Base-by-base conservation (phyloP, 768 basidiomycete species). In the Lactarius indigo region DNA sequence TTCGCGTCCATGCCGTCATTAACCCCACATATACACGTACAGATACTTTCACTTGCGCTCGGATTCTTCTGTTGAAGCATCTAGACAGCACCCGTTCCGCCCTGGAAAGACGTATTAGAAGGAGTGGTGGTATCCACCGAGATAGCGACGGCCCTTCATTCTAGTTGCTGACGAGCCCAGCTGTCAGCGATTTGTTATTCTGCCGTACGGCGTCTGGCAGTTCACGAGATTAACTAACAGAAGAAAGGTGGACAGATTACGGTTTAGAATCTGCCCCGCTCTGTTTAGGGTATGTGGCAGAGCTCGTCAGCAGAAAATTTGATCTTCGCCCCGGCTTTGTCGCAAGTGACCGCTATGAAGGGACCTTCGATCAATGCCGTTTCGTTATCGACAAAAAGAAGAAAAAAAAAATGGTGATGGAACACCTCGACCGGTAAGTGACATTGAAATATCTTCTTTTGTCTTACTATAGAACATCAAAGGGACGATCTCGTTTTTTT, bases 141-240 rank as follows among this genome's bases (percentile, higher is more conserved):
- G 33, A 56, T 5, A 52, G 50, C 50, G 50, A n/a, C 50, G 30
- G 44, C 28, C 44, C 26, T 54, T 37, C 41, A 37, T 26, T 37
- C 37, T 41, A 52, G 52, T 47, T 31, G n/a, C 15, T 39, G 42
- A 39, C 44, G 20, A 56, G 37, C 17, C 47, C 35, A 28, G 52
- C 33, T 47, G 39, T 54, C 47, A 31, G 52, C 12, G 26, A 59
- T 65, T 65, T 60, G 64, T 54, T 42, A 59, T 65, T 55, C 59
- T 59, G 50, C 59, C 39, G 52, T 59, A 64, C 50, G 28, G 28
- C 30, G 28, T 54, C 56, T 33, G 37, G 18, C 35, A 47, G 28
- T 18, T 61, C 41, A 35, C 15, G 41, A 42, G 39, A 56, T 50
- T 50, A 9, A n/a, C n/a, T 12, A 23, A 33, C n/a, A 33, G 30